Percentiles rank a stretch among this genome's conserved stretches.
These are phyloP conservation scores for Fusarium sp. DNA, from an alignment of 2,329 filamentous ascomycete species.

Conservation along the genomic window DNA sequence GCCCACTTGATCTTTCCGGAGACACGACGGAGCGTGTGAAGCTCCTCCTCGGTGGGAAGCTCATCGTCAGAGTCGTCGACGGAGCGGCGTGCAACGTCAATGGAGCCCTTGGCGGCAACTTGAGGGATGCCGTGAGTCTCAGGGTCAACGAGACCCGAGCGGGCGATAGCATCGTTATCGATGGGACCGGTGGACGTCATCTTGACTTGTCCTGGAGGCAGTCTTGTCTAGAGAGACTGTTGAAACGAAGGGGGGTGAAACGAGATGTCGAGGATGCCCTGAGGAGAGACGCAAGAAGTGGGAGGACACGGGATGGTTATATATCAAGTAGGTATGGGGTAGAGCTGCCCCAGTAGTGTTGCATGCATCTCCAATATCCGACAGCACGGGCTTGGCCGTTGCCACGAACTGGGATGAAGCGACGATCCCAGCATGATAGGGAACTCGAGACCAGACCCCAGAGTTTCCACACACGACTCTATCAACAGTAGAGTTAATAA, in stretches of 20 bases:
- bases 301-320: slow-evolving; percentile 22
- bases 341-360: not conserved
- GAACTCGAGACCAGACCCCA: slow-evolving; percentile 15
- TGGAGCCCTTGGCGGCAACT: slow-evolving; percentile 46
- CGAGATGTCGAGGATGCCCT: slow-evolving; percentile 20
- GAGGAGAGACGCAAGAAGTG: not conserved
- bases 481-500: slow-evolving; percentile 25
- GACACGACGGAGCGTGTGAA: slow-evolving; percentile 70
- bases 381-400: slow-evolving; percentile 30
- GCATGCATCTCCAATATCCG: slow-evolving; percentile 20
- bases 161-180: slow-evolving; percentile 54
- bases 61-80: slow-evolving; percentile 46
- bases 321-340: slow-evolving; percentile 22
- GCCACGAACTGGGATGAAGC: slow-evolving; percentile 14
- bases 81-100: slow-evolving; percentile 47
- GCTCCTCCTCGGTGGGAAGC: slow-evolving; percentile 71
- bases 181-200: slow-evolving; percentile 54
- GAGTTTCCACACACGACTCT: slow-evolving; percentile 8
- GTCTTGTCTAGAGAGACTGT: slow-evolving; percentile 1
- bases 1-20: slow-evolving; percentile 73
- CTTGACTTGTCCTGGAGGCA: slow-evolving; percentile 20
- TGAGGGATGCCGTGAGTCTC: slow-evolving; percentile 48
- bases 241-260: slow-evolving; percentile 1
- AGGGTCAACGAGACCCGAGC: slow-evolving; percentile 49
- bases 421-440: slow-evolving; percentile 25